phyloP scores from a whole-genome alignment of 352 stramenopile species.

The Pythium phragmitis region DNA sequence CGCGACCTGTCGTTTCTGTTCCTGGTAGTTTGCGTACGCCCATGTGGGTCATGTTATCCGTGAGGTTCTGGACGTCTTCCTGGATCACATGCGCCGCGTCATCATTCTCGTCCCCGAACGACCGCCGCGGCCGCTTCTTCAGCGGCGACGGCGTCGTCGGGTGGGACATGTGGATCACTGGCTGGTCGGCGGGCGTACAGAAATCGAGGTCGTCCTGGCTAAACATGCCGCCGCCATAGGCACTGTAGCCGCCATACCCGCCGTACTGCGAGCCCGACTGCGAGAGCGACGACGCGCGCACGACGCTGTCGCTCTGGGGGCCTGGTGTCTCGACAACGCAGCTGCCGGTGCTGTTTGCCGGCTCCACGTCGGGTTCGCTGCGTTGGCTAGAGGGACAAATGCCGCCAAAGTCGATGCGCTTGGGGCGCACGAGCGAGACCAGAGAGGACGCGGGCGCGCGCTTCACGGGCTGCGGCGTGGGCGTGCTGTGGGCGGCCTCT shows the following conservation, averaged over 20 bases:
- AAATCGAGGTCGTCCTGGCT: constrained; percentile 87
- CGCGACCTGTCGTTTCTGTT: background rate
- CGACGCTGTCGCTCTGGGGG: background rate
- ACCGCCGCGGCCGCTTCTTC: constrained; percentile 63
- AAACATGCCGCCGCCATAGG: constrained; percentile 43
- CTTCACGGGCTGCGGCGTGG: background rate
- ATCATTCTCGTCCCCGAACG: constrained; percentile 20
- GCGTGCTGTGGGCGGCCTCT: constrained; percentile 24
- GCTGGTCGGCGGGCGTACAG: constrained; percentile 80
- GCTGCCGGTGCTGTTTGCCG: constrained; percentile 9
- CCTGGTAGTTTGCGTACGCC: constrained; percentile 32
- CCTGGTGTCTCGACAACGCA: background rate
- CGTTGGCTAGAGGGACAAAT: constrained; percentile 55
- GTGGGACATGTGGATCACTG: constrained; percentile 78
- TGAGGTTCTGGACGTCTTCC: constrained; percentile 68
- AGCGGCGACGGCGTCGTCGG: constrained; percentile 79
- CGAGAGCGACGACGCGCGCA: constrained; percentile 2
- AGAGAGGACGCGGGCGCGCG: background rate
- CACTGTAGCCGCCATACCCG: constrained; percentile 22
- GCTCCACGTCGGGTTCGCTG: constrained; percentile 72
- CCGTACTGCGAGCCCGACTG: constrained; percentile 29
- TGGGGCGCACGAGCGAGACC: constrained; percentile 39
- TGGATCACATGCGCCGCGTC: constrained; percentile 34
- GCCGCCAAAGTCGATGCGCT: constrained; percentile 74
- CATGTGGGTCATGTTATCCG: constrained; percentile 79